phyloP scores from a whole-genome alignment of 257 asterid species.

The Jacaranda mimosifolia region DNA sequence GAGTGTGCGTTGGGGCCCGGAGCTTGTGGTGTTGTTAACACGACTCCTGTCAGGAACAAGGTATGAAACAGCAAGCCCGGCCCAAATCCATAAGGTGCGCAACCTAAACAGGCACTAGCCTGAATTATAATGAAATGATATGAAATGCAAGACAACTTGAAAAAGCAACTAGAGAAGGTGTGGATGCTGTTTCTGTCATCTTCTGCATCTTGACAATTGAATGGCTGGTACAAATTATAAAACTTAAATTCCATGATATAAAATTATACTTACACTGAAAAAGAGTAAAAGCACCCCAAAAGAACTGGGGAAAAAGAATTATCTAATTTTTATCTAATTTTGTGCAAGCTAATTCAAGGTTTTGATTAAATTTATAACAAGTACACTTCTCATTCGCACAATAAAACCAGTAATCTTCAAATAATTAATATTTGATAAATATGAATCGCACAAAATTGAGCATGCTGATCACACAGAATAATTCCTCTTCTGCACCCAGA shows the following conservation, averaged over 20 bases:
- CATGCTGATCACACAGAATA: not conserved
- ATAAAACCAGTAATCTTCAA: not conserved
- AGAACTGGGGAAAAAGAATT: not conserved
- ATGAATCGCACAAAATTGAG: not conserved
- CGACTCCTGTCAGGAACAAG: not conserved
- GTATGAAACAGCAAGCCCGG: not conserved
- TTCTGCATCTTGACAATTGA: not conserved
- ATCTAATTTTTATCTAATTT: not conserved
- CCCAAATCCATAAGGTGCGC: not conserved
- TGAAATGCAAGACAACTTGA: not conserved
- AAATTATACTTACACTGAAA: not conserved
- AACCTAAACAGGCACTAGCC: not conserved
- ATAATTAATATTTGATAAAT: not conserved
- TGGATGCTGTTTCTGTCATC: not conserved
- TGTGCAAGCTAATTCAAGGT: not conserved
- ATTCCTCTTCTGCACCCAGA: slow-evolving; percentile 4
- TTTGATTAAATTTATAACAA: not conserved
- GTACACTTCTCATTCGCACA: not conserved
- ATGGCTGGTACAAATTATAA: not conserved
- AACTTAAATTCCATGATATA: not conserved
- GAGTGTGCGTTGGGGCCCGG: not conserved
- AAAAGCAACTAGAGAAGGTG: not conserved
- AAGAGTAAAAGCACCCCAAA: not conserved
- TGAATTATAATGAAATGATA: not conserved
- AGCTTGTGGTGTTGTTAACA: not conserved